Conservation (phyloP, 1,284 basidiomycete genomes). For the Marasmius tenuissimus region DNA sequence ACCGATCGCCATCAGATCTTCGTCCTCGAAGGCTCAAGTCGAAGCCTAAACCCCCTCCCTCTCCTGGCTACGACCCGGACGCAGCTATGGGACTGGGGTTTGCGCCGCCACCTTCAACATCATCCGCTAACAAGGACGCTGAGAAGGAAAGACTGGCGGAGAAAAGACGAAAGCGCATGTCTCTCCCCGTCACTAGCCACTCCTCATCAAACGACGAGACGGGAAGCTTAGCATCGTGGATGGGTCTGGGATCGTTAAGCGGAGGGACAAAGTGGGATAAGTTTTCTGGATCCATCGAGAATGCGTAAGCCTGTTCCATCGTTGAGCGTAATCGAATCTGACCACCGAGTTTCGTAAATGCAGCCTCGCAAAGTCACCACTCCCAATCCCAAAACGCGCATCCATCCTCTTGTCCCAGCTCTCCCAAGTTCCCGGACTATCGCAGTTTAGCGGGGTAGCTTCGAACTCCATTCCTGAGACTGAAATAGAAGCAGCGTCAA, state of each 20-base stretch:
- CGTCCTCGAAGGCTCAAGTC: background rate
- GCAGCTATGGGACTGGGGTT: too few relatives aligned
- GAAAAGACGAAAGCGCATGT: background rate
- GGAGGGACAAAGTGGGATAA: too few relatives aligned
- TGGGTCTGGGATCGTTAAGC: too few relatives aligned
- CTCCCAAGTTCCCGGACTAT: conserved; percentile 1
- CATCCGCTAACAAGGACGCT: too few relatives aligned
- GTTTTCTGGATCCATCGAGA: too few relatives aligned
- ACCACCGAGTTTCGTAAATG: conserved; percentile 3
- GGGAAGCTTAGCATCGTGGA: background rate
- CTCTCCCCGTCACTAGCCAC: background rate
- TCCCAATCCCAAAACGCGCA: conserved; percentile 13
- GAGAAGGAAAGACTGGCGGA: too few relatives aligned
- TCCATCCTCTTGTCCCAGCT: conserved; percentile 15
- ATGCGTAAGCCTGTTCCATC: too few relatives aligned
- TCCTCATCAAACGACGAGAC: background rate
- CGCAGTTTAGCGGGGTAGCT: background rate
- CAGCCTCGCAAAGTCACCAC: background rate
- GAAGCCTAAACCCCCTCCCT: background rate
- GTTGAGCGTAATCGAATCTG: too few relatives aligned
- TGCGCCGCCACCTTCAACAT: too few relatives aligned
- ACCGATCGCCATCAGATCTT: background rate
- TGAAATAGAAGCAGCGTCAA: background rate
- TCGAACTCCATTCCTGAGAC: background rate
- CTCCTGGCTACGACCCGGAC: background rate